These are phyloP conservation scores for Solanum tarijense DNA, from an alignment of 257 asterid species.

Conservation along the genomic window DNA sequence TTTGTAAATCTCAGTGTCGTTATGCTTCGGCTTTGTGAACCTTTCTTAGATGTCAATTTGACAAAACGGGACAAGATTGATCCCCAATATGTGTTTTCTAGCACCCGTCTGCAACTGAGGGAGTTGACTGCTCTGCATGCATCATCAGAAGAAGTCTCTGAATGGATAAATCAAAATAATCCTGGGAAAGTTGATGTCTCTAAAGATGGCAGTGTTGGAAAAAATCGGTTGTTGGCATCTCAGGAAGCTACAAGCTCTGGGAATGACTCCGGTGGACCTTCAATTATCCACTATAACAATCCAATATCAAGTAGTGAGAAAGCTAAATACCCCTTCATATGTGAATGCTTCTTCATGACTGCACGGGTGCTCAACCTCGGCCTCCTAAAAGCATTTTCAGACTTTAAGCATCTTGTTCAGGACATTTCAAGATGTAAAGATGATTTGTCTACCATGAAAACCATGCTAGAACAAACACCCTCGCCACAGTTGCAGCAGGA, in stretches of 20 bases:
- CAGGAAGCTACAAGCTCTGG: slow-evolving; percentile 69
- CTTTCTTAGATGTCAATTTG: slow-evolving; percentile 80
- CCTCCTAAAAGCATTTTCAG: slow-evolving; percentile 88
- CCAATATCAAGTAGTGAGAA: slow-evolving; percentile 33
- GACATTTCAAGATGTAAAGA: slow-evolving; percentile 87
- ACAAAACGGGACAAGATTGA: slow-evolving; percentile 82
- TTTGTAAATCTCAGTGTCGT: slow-evolving; percentile 91
- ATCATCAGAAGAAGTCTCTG: slow-evolving; percentile 87
- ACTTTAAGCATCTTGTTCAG: slow-evolving; percentile 93
- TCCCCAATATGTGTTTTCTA: slow-evolving; percentile 60
- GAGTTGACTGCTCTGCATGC: slow-evolving; percentile 94
- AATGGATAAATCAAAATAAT: slow-evolving; percentile 45
- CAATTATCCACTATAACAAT: slow-evolving; percentile 17
- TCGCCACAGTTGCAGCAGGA: slow-evolving; percentile 75
- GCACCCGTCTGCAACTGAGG: slow-evolving; percentile 70
- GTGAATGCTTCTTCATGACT: slow-evolving; percentile 99
- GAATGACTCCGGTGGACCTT: slow-evolving; percentile 24
- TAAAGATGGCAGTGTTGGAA: slow-evolving; percentile 31
- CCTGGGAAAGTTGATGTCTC: slow-evolving; percentile 23
- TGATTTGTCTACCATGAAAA: slow-evolving; percentile 57
- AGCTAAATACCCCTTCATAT: slow-evolving; percentile 60
- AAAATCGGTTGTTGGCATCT: slow-evolving; percentile 50
- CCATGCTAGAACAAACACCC: slow-evolving; percentile 68
- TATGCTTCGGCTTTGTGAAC: slow-evolving; percentile 87
- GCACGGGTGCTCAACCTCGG: slow-evolving; percentile 94